Evolutionary conservation across 768 basidiomycete genomes (phyloP).

Genomic region (Leccinum rimulosum): DNA sequence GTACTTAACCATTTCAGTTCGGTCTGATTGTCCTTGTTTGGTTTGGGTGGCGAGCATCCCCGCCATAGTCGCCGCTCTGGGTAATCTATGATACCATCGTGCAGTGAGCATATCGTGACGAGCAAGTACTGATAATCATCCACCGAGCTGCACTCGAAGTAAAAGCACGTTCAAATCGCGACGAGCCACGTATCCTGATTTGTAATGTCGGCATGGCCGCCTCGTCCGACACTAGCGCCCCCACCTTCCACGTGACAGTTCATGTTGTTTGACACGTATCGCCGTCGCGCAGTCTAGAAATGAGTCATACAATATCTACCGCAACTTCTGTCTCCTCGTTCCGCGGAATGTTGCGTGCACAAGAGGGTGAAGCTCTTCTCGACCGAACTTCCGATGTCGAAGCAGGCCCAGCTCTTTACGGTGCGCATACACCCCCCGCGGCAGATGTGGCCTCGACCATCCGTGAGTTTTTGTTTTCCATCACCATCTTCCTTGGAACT

Average conservation of each 20-base stretch:
- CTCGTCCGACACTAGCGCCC: too few species aligned
- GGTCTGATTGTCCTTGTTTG: conserved; percentile 29
- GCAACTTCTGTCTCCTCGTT: conserved; percentile 28
- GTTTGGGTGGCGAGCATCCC: conserved; percentile 20
- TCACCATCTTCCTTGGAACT: neutral
- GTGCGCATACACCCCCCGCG: conserved; percentile 9
- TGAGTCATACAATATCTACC: conserved; percentile 27
- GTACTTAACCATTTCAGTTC: conserved; percentile 23
- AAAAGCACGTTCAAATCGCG: too few species aligned
- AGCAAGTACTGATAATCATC: too few species aligned
- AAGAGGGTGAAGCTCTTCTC: conserved; percentile 27
- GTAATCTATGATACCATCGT: neutral
- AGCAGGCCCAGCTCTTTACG: conserved; percentile 23
- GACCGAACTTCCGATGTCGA: conserved; percentile 24
- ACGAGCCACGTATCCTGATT: too few species aligned
- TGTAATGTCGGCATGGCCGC: too few species aligned
- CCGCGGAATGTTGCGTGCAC: conserved; percentile 20
- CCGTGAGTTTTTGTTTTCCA: conserved; percentile 11
- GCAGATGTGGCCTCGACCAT: conserved; percentile 19
- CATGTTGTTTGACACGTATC: too few species aligned
- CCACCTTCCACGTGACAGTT: too few species aligned
- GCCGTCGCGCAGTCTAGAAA: neutral
- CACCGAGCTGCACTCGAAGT: too few species aligned
- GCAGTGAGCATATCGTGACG: too few species aligned
- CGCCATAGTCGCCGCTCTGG: neutral